Evolutionary conservation across 2,329 filamentous ascomycete genomes (phyloP).

Genomic region (Chaetomiaceae sp.): DNA sequence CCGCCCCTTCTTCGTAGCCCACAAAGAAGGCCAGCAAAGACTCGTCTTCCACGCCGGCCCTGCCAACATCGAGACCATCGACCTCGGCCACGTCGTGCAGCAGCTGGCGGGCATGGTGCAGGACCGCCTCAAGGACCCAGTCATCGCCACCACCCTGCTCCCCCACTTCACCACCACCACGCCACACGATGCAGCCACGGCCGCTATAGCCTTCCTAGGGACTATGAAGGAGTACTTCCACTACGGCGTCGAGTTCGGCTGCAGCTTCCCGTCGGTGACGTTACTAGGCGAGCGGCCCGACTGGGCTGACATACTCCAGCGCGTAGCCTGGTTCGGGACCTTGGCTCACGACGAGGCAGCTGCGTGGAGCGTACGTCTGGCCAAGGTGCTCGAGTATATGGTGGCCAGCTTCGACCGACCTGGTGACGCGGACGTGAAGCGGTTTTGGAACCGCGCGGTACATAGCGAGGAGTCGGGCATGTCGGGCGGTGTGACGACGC

Average conservation of each 20-base stretch:
- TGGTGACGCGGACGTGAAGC: slow-evolving; percentile 22
- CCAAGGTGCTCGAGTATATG: slow-evolving; percentile 37
- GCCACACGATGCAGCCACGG: slow-evolving; percentile 34
- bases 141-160: slow-evolving; percentile 29
- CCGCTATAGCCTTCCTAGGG: slow-evolving; percentile 40
- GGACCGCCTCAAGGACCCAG: not conserved
- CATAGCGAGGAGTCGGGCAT: not conserved
- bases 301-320: slow-evolving; percentile 33
- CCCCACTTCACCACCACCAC: slow-evolving; percentile 42
- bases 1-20: slow-evolving; percentile 37
- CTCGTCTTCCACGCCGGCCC: slow-evolving; percentile 31
- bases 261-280: slow-evolving; percentile 45
- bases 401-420: slow-evolving; percentile 35
- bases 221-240: slow-evolving; percentile 39
- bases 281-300: slow-evolving; percentile 40
- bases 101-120: slow-evolving; percentile 5
- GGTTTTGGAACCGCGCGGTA: slow-evolving; percentile 34
- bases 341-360: slow-evolving; percentile 32
- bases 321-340: too few species aligned
- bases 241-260: slow-evolving; percentile 30
- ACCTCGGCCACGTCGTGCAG: not conserved
- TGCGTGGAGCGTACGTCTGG: slow-evolving; percentile 32
- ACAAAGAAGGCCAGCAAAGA: slow-evolving; percentile 36
- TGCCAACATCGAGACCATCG: not conserved
- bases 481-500: not conserved